Evolutionary conservation across 2,329 filamentous ascomycete genomes (phyloP), one percentile per base, ranked within the genome.

Genomic region (Aspergillus thermomutatus): DNA sequence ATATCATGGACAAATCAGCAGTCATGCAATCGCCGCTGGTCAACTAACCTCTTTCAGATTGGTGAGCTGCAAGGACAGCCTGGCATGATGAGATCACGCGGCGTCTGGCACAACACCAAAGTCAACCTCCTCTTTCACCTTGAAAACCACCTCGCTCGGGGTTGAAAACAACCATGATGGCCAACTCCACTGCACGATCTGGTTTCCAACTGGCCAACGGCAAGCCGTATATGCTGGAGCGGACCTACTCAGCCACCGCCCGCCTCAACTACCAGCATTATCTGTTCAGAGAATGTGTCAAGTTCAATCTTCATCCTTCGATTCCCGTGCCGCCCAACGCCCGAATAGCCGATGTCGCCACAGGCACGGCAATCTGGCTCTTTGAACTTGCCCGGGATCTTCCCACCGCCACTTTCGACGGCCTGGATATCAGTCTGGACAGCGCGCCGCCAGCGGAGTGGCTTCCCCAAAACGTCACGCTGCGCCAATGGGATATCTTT

Each of bases 271-370:
- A 40, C 14, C 34, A 40, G 34, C 34, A 40, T 40, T 40, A 40
- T 40, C 14, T 40, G 34, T 40, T 40, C 14, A 8, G 34, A 14
- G 34, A 40, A 40, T 40, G 34, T 40, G 34, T 14, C 34, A 17
- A 17, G 28, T 26, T 27, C 43, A 54, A 47, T 49, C 52, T 62
- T 14, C 58, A 63, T 53, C 61, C 62, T 1, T 34, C 52, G 19
- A 54, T 60, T 8, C 26, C 23, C 34, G 21, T 49, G 26, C 37
- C 56, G 14, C 40, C 46, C 3, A 50, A 50, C 17, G 49, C 56
- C 10, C 55, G 56, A 5, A 57, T 66, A 25, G 64, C 64, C 31
- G 64, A 65, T 48, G 50, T 65, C n/a, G 60, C 60, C 49, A 59
- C 61, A 7, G 64, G 64, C 8, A 66, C 64, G 21, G 60, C 55